Percentiles rank a stretch among this genome's conserved stretches.
Conservation (phyloP, 352 stramenopile genomes). For the Pythium dissotocum region DNA sequence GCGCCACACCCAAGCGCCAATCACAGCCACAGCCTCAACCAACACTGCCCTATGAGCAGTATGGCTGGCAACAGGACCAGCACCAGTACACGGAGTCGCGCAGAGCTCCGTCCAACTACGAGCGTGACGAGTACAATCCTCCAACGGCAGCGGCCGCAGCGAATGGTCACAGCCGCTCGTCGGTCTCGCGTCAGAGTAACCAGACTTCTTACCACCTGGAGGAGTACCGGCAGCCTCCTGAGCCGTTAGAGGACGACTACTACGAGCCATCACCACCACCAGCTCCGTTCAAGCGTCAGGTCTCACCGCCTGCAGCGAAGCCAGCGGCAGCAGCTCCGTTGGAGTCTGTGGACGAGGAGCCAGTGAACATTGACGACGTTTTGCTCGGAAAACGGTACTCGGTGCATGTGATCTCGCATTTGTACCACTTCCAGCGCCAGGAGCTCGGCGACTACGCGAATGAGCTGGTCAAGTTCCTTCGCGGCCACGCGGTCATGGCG, state of each 20-base stretch:
- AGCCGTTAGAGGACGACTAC: constrained; percentile 5
- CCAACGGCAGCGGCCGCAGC: not conserved
- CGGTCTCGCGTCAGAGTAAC: not conserved
- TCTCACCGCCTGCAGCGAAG: not conserved
- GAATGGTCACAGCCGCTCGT: not conserved
- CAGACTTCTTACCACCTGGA: not conserved
- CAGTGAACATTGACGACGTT: constrained; percentile 20
- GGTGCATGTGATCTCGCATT: constrained; percentile 35
- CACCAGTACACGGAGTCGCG: not conserved
- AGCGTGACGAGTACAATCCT: not conserved
- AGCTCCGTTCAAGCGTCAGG: not conserved
- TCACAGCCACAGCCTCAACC: not conserved
- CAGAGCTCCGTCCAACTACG: not conserved
- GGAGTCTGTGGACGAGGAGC: constrained; percentile 7
- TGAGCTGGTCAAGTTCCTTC: constrained; percentile 34
- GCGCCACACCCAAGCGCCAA: not conserved
- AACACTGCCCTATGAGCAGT: not conserved
- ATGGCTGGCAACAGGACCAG: not conserved
- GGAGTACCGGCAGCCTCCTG: not conserved
- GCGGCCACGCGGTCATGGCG: constrained; percentile 25
- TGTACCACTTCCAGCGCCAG: constrained; percentile 30
- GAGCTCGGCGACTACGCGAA: constrained; percentile 28
- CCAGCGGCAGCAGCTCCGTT: not conserved
- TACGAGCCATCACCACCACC: constrained; percentile 12
- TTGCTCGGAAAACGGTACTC: constrained; percentile 31